Evolutionary conservation across 371 early-diverging fungal genomes (phyloP).

Genomic region (Coemansia linderi): DNA sequence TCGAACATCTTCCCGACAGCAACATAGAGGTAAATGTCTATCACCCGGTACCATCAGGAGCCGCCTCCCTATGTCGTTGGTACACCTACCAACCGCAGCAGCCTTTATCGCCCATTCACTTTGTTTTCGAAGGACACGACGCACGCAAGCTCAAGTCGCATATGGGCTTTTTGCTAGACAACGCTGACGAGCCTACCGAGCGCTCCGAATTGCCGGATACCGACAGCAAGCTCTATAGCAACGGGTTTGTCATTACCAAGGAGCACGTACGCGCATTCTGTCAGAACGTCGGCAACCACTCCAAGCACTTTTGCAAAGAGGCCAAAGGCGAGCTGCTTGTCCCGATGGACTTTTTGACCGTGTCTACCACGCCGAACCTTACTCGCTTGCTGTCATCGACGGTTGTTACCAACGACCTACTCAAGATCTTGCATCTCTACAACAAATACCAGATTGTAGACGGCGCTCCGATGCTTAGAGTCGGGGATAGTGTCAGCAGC

Average conservation of each 20-base stretch:
- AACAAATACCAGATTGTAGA: conserved; percentile 85
- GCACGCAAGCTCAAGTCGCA: no score
- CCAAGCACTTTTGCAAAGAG: conserved; percentile 71
- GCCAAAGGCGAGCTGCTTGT: conserved; percentile 70
- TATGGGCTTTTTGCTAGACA: no score
- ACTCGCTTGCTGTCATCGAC: not conserved
- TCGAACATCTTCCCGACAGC: no score
- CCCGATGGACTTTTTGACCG: conserved; percentile 90
- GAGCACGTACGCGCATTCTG: conserved; percentile 66
- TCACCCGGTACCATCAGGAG: no score
- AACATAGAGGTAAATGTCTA: no score
- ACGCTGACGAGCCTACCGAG: conserved; percentile 20
- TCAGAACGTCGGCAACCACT: conserved; percentile 81
- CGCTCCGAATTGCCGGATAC: no score
- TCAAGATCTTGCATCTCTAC: conserved; percentile 84
- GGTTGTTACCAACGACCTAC: conserved; percentile 77
- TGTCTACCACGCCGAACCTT: conserved; percentile 40
- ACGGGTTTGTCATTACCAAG: conserved; percentile 17
- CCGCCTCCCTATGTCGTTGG: no score
- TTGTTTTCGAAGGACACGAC: no score
- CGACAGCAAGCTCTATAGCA: conserved; percentile 3
- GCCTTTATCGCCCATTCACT: no score
- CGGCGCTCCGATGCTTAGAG: conserved; percentile 67
- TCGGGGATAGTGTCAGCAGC: conserved; percentile 82
- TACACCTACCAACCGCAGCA: no score